Evolutionary conservation across 257 asterid species (phyloP).

Genomic region (Ehretia macrophylla): DNA sequence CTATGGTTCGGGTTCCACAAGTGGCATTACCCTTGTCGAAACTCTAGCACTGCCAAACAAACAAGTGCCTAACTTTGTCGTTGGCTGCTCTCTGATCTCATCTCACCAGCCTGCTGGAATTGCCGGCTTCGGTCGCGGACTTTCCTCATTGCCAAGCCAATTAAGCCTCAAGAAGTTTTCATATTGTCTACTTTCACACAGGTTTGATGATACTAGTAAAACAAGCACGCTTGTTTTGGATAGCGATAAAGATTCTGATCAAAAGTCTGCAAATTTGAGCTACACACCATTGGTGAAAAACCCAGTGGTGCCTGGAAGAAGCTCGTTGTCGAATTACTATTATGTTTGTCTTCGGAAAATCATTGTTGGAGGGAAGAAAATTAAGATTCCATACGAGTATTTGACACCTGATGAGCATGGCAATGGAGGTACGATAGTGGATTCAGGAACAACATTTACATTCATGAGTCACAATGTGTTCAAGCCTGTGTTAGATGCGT

Average conservation of each 20-base stretch:
- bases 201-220: constrained; percentile 45
- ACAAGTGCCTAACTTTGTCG: constrained; percentile 41
- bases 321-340: constrained; percentile 43
- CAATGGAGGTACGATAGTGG: constrained; percentile 79
- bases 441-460: constrained; percentile 79
- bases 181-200: constrained; percentile 68
- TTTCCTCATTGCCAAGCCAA: constrained; percentile 62
- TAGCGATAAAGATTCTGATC: constrained; percentile 28
- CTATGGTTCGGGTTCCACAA: constrained; percentile 76
- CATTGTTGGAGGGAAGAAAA: constrained; percentile 58
- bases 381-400: constrained; percentile 39
- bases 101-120: constrained; percentile 72
- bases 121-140: constrained; percentile 81
- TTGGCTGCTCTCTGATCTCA: constrained; percentile 80
- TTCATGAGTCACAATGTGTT: constrained; percentile 43
- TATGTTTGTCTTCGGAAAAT: constrained; percentile 54
- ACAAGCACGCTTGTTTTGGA: constrained; percentile 54
- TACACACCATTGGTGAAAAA: constrained; percentile 48
- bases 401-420: constrained; percentile 47
- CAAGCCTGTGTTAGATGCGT: constrained; percentile 32
- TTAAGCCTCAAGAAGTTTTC: constrained; percentile 69
- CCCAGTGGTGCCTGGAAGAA: constrained; percentile 28
- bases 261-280: constrained; percentile 32
- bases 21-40: constrained; percentile 64
- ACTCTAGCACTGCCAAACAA: constrained; percentile 42